phyloP scores from a whole-genome alignment of 73 alveolate species.

The Loxodes magnus region DNA sequence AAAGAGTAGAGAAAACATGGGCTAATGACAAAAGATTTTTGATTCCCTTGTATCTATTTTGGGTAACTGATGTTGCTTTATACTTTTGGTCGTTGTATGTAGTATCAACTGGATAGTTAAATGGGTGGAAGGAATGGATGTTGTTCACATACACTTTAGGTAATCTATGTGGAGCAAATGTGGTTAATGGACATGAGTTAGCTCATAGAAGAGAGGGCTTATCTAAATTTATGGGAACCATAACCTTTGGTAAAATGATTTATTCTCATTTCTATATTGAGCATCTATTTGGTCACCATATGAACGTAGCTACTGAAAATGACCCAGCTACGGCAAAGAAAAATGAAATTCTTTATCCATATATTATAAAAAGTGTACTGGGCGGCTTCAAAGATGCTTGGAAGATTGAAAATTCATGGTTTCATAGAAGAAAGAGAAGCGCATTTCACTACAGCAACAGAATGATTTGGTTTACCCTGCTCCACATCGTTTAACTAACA shows the following conservation, averaged over 20 bases:
- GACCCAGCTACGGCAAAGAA: conserved; percentile 67
- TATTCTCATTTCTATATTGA: conserved; percentile 66
- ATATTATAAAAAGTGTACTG: conserved; percentile 27
- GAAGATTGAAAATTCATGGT: conserved; percentile 29
- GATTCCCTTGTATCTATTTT: no score
- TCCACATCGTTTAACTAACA: no score
- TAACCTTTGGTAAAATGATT: conserved; percentile 39
- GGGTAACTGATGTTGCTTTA: no score
- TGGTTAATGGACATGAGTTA: conserved; percentile 76
- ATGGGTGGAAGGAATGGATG: no score
- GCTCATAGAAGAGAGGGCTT: conserved; percentile 47
- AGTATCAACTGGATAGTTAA: no score
- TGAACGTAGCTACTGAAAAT: conserved; percentile 52
- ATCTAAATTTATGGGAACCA: conserved; percentile 46
- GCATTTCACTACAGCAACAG: no score
- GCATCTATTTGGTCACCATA: conserved; percentile 70
- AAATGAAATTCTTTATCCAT: conserved; percentile 29
- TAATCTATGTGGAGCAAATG: no score
- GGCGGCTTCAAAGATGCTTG: conserved; percentile 46
- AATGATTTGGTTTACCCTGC: no score
- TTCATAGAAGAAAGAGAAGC: no score
- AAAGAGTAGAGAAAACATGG: conserved; percentile 29
- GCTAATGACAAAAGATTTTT: no score
- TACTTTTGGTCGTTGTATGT: no score
- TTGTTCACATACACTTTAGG: no score